phyloP scores from a whole-genome alignment of 805 yeast species.

The Wickerhamiella vanderwaltii region DNA sequence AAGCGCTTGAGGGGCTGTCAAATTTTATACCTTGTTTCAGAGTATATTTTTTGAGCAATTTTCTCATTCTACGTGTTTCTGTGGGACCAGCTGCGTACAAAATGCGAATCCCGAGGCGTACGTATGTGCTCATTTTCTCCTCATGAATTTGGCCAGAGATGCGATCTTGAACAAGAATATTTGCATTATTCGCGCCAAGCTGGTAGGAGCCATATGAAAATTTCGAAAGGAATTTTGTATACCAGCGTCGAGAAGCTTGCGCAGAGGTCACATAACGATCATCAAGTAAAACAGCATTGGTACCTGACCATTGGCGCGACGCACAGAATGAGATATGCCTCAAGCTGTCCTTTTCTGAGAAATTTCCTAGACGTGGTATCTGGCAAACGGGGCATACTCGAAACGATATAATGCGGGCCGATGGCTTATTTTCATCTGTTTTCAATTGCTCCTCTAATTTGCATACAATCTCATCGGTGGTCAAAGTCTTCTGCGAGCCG shows the following conservation, averaged over 20 bases:
- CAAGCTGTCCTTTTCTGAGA: constrained; percentile 37
- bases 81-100: constrained; percentile 74
- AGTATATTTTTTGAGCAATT: constrained; percentile 53
- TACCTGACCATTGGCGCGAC: constrained; percentile 60
- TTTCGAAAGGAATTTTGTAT: constrained; percentile 66
- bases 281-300: constrained; percentile 44
- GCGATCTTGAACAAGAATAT: constrained; percentile 87
- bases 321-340: constrained; percentile 83
- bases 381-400: constrained; percentile 74
- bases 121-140: constrained; percentile 83
- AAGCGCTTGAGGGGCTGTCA: constrained; percentile 54
- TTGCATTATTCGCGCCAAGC: constrained; percentile 83
- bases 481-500: constrained; percentile 27
- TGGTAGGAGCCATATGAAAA: constrained; percentile 79
- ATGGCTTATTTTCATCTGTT: constrained; percentile 11
- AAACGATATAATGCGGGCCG: constrained; percentile 42
- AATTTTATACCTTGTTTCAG: constrained; percentile 75
- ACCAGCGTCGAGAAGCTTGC: constrained; percentile 83
- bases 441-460: constrained; percentile 36
- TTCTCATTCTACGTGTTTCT: constrained; percentile 71
- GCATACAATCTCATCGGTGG: constrained; percentile 42
- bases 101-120: constrained; percentile 74
- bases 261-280: constrained; percentile 65
- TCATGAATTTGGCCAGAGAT: constrained; percentile 79
- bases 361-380: constrained; percentile 41